Evolutionary conservation across 139 green algal genomes (phyloP).

Genomic region (Coelastrella sp.): DNA sequence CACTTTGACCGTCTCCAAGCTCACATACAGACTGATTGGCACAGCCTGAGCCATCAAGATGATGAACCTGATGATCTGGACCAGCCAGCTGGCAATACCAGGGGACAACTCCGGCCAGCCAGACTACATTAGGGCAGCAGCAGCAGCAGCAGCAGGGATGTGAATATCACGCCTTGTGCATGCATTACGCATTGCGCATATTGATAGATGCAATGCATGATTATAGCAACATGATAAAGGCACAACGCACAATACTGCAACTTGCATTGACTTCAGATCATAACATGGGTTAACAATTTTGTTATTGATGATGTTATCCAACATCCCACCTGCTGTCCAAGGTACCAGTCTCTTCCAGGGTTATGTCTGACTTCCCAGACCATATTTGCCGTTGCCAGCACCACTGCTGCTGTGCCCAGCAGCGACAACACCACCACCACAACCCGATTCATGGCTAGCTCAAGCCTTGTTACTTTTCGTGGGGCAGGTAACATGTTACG

Average conservation of each 20-base stretch:
- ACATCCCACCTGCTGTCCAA: slow-evolving; percentile 43
- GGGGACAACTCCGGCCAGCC: slow-evolving; percentile 42
- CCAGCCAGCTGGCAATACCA: slow-evolving; percentile 21
- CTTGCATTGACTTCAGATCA: no score
- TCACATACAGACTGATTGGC: slow-evolving; percentile 89
- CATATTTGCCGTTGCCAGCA: slow-evolving; percentile 51
- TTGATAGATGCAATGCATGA: neutral
- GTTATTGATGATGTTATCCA: no score
- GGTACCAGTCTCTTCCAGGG: slow-evolving; percentile 54
- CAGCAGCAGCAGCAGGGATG: slow-evolving; percentile 33
- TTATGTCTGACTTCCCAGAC: slow-evolving; percentile 49
- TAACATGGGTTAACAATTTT: no score
- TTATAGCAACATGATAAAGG: neutral
- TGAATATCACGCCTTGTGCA: no score
- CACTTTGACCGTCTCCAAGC: slow-evolving; percentile 86
- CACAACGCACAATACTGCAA: no score
- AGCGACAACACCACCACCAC: slow-evolving; percentile 49
- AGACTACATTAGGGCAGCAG: slow-evolving; percentile 12
- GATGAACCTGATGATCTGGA: slow-evolving; percentile 69
- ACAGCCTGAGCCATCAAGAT: slow-evolving; percentile 83
- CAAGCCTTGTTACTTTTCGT: slow-evolving; percentile 80
- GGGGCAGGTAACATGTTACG: slow-evolving; percentile 61
- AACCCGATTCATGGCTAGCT: slow-evolving; percentile 79
- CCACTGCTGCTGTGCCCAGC: slow-evolving; percentile 14
- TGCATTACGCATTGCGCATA: no score